Evolutionary conservation across 768 basidiomycete genomes (phyloP).

Genomic region (Crassisporium funariophilum): DNA sequence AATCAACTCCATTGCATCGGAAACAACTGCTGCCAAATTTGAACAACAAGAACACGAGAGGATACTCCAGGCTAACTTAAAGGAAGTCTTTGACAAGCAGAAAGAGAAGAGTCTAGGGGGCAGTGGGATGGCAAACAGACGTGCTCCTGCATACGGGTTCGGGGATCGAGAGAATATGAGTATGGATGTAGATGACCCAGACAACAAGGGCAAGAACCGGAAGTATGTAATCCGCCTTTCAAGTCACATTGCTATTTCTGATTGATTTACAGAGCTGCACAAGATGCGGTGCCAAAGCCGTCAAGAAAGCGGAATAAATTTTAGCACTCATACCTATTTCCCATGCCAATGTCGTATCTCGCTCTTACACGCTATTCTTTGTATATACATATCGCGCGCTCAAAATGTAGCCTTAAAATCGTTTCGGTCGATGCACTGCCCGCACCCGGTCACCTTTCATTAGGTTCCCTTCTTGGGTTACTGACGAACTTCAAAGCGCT

Average conservation of each 20-base stretch:
- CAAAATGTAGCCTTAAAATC: background rate
- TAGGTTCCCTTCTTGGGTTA: background rate
- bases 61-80: constrained; percentile 51
- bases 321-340: constrained; percentile 23
- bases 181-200: constrained; percentile 72
- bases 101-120: constrained; percentile 55
- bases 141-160: constrained; percentile 18
- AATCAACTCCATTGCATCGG: constrained; percentile 55
- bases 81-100: constrained; percentile 64
- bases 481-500: too few species aligned
- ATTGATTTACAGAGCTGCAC: constrained; percentile 34
- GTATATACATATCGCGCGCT: background rate
- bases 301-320: constrained; percentile 62
- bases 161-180: constrained; percentile 37
- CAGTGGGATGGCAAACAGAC: constrained; percentile 23
- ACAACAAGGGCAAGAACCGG: constrained; percentile 59
- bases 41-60: constrained; percentile 59
- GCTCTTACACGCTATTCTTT: constrained; percentile 5
- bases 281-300: constrained; percentile 47
- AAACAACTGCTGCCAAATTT: constrained; percentile 40
- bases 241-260: constrained; percentile 5
- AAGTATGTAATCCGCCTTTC: constrained; percentile 46
- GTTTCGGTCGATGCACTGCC: background rate
- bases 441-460: background rate
- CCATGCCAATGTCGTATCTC: background rate